Evolutionary conservation across 495 filamentous ascomycete species (phyloP).

Genomic region (Trichocladium uniseriatum): DNA sequence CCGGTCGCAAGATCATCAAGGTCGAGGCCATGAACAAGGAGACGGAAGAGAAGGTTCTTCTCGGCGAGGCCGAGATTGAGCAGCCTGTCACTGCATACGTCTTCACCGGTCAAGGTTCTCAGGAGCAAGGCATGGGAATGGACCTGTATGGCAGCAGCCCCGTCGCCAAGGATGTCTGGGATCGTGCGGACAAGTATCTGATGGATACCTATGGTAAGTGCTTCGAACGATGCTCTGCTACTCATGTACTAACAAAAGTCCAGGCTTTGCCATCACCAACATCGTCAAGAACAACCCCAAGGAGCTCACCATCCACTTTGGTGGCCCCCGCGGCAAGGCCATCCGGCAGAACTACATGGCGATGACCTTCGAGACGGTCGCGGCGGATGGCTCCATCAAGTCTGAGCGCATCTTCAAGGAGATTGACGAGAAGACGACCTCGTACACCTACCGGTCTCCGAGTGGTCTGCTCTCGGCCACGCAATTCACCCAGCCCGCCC

Average conservation of each 20-base stretch:
- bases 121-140: constrained; percentile 99
- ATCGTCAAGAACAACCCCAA: constrained; percentile 99
- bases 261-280: constrained; percentile 90
- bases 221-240: background rate
- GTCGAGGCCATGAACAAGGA: constrained; percentile 90
- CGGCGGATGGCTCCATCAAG: constrained; percentile 81
- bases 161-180: constrained; percentile 96
- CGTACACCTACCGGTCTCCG: constrained; percentile 93
- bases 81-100: constrained; percentile 96
- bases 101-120: constrained; percentile 95
- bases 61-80: constrained; percentile 95
- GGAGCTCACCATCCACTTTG: constrained; percentile 97
- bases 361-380: constrained; percentile 98
- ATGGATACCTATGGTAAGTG: constrained; percentile 91
- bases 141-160: constrained; percentile 87
- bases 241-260: constrained; percentile 30
- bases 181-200: constrained; percentile 94
- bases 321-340: constrained; percentile 89
- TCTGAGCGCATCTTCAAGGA: constrained; percentile 99
- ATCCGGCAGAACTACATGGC: constrained; percentile 99
- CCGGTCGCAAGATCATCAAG: constrained; percentile 97
- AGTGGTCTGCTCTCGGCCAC: constrained; percentile 93
- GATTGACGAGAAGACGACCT: constrained; percentile 79
- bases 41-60: constrained; percentile 86
- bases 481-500: constrained; percentile 94